These are phyloP conservation scores for Aspergillus alliaceus DNA, from an alignment of 2,329 filamentous ascomycete species.

Conservation along the genomic window DNA sequence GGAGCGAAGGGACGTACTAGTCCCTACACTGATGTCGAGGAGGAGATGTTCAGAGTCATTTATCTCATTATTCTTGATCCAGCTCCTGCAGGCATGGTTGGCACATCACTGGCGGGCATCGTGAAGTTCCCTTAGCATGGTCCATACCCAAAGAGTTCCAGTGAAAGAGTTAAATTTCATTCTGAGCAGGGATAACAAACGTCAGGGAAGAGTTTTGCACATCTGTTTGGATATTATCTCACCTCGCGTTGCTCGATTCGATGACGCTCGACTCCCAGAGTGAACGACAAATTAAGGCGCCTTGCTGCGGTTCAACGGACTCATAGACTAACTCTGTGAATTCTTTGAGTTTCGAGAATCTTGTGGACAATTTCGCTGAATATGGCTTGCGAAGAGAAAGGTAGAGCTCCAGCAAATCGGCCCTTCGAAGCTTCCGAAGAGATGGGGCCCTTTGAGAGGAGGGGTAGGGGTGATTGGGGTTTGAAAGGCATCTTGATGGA, in stretches of 20 bases:
- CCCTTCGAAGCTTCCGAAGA: not conserved
- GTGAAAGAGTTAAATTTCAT: not conserved
- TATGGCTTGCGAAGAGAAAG: not conserved
- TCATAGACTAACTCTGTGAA: not conserved
- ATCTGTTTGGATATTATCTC: not conserved
- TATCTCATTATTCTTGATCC: not conserved
- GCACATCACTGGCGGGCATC: not conserved
- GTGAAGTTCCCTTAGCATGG: not conserved
- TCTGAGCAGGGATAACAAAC: no score
- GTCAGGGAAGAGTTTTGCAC: not conserved
- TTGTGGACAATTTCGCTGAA: not conserved
- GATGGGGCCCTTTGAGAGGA: not conserved
- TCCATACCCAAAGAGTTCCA: not conserved
- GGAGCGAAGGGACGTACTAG: not conserved
- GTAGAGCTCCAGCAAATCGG: not conserved
- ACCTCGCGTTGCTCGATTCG: not conserved
- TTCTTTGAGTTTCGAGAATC: not conserved
- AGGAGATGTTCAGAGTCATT: not conserved
- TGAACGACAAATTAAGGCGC: not conserved
- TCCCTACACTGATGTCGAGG: not conserved
- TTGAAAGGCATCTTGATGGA: not conserved
- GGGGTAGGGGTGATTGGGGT: not conserved
- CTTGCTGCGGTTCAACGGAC: not conserved
- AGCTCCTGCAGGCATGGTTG: rapidly evolving
- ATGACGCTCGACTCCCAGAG: not conserved